phyloP scores from a whole-genome alignment of 2,329 filamentous ascomycete genomes.

The Pseudogymnoascus sp. region DNA sequence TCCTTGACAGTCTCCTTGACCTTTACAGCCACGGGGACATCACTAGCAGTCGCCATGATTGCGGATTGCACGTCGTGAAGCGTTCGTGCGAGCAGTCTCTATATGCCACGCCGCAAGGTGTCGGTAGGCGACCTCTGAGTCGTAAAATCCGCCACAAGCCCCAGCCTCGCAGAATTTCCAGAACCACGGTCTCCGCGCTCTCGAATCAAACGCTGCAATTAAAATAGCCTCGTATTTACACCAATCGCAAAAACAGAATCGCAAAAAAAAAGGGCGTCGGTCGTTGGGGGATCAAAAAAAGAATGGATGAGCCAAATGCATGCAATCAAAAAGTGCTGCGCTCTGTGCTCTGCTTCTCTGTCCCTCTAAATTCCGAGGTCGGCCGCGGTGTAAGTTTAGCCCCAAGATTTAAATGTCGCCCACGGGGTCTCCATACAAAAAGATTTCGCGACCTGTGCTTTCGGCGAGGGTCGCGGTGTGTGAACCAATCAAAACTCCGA shows the following conservation, averaged over 20 bases:
- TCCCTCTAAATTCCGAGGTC: slow-evolving; percentile 3
- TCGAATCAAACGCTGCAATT: not conserved
- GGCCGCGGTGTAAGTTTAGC: not conserved
- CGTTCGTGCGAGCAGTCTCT: not conserved
- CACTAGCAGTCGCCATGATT: slow-evolving; percentile 20
- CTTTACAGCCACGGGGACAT: slow-evolving; percentile 14
- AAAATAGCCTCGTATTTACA: not conserved
- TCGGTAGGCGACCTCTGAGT: not conserved
- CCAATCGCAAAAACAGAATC: not conserved
- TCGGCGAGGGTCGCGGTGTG: not conserved
- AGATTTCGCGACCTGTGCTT: slow-evolving; percentile 4
- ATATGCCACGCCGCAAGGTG: not conserved
- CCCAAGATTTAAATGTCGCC: not conserved
- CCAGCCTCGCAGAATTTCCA: not conserved
- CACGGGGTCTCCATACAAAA: slow-evolving; percentile 1
- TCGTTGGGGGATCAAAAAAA: not conserved
- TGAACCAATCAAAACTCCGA: not conserved
- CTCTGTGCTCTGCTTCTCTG: not conserved
- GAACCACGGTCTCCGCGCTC: not conserved
- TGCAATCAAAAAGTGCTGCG: not conserved
- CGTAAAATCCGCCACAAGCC: not conserved
- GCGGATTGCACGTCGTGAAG: not conserved
- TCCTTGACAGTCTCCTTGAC: slow-evolving; percentile 63
- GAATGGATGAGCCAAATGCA: not conserved
- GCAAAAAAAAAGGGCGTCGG: not conserved